These are phyloP conservation scores for Backusella sp. DNA, from an alignment of 192 early-diverging fungal species.

Conservation along the genomic window DNA sequence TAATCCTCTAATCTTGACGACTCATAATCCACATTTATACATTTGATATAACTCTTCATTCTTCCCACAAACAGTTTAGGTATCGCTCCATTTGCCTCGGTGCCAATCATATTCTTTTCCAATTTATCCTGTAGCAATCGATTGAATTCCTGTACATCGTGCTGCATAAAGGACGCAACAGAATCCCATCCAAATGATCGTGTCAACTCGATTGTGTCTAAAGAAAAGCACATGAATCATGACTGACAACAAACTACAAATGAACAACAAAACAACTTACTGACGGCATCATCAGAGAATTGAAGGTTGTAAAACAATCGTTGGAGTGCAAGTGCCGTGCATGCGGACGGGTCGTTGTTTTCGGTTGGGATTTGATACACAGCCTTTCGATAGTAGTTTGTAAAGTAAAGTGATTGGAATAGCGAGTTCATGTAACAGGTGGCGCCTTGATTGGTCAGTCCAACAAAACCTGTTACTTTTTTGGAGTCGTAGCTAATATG, in stretches of 20 bases:
- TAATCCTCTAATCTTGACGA: conserved; percentile 92
- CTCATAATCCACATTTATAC: conserved; percentile 93
- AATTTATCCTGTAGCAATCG: conserved; percentile 95
- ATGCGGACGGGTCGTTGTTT: conserved; percentile 82
- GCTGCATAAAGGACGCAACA: conserved; percentile 92
- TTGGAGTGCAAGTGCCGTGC: conserved; percentile 87
- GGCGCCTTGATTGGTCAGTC: conserved; percentile 94
- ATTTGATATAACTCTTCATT: conserved; percentile 97
- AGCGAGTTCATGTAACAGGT: conserved; percentile 99
- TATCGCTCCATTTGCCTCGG: conserved; percentile 88
- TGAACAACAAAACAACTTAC: not conserved
- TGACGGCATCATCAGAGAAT: conserved; percentile 67
- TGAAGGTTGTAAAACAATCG: conserved; percentile 93
- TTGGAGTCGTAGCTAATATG: conserved; percentile 80
- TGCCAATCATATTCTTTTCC: conserved; percentile 96
- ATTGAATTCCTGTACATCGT: conserved; percentile 98
- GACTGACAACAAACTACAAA: not conserved
- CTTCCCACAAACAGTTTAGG: conserved; percentile 89
- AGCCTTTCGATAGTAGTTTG: conserved; percentile 91
- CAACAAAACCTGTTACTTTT: conserved; percentile 85
- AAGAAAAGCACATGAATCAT: not conserved
- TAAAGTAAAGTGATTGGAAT: conserved; percentile 95
- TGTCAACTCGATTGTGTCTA: conserved; percentile 86
- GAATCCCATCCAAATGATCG: conserved; percentile 99
- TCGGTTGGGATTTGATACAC: conserved; percentile 92